These are phyloP conservation scores for Nakazawaea anatomiae DNA, from an alignment of 805 yeast genomes.

Conservation along the genomic window DNA sequence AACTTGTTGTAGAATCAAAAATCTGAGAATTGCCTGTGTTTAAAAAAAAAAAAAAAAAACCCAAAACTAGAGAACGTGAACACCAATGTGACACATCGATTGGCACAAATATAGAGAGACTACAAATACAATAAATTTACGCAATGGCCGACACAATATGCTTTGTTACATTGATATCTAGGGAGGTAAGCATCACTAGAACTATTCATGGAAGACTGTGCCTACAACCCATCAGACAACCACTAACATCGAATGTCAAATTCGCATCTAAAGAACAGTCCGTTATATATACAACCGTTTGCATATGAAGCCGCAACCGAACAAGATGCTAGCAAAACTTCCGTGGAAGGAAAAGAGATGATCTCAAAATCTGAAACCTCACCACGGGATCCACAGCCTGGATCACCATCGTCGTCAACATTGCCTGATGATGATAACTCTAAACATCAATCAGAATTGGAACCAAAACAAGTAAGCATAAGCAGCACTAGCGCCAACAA, in stretches of 20 bases:
- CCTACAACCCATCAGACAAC: too few species aligned
- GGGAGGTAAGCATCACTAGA: slow-evolving; percentile 30
- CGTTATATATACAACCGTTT: slow-evolving; percentile 55
- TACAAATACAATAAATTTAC: not conserved
- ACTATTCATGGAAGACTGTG: too few species aligned
- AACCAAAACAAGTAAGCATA: too few species aligned
- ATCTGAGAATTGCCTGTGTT: too few species aligned
- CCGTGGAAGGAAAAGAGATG: not conserved
- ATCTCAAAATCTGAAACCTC: too few species aligned
- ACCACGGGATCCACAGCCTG: not conserved
- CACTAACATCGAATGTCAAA: not conserved
- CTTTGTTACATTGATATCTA: slow-evolving; percentile 53
- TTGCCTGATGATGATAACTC: not conserved
- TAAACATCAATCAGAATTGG: not conserved
- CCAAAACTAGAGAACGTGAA: not conserved
- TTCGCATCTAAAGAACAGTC: slow-evolving; percentile 34
- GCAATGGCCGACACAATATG: slow-evolving; percentile 23
- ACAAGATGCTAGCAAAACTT: too few species aligned
- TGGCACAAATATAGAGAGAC: not conserved
- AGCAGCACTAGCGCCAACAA: slow-evolving; percentile 25
- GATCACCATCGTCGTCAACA: not conserved
- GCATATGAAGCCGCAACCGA: slow-evolving; percentile 10
- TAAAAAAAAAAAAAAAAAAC: not conserved
- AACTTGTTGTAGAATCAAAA: too few species aligned
- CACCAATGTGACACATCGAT: slow-evolving; percentile 9